Base-by-base conservation (phyloP, 2,329 filamentous ascomycete genomes). In the Exophiala mesophila region DNA sequence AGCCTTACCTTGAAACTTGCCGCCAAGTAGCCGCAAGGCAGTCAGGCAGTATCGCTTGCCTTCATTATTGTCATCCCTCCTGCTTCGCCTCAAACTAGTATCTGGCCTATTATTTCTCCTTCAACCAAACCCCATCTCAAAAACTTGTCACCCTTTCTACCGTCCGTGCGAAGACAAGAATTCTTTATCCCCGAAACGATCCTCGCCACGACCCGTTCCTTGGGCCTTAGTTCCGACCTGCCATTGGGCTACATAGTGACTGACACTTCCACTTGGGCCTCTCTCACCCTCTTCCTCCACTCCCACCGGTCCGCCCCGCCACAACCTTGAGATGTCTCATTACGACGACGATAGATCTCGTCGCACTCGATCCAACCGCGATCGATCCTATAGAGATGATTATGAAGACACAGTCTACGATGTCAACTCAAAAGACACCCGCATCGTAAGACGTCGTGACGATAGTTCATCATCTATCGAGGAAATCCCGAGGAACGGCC, bases 381-480 rank as follows among this genome's bases (percentile, higher is more conserved):
- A 54, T 17, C 36, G 53, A 31, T 41, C 50, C 17, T 29, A 49
- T 37, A 34, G 43, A 39, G 47, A 51, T 34, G 52, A 55, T 36
- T 50, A 55, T 39, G 54, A 55, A 28, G 48, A 45, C 29, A 48
- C 47, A 12, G 44, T 50, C 36, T 51, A 55, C 31, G 51, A 54
- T 13, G 36, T 45, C 17, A 52, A 50, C 26, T 40, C 48, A 16
- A 42, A 47, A 50, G 53, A 55, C 13, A 54, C 44, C 20, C 45
- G 49, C 13, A 46, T 57, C 26, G 49, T 54, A 26, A 50, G 42
- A 61, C 69, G 36, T 13, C 81, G 83, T 52, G 82, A 89, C 60
- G 83, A 88, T 57, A 88, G 83, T 63, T 81, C 82, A 33, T 68
- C 83, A 18, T 82, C 82, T 2, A 66, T 94, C 59, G 89, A 95